phyloP scores from a whole-genome alignment of 2,329 filamentous ascomycete species.

The Plectosphaerella sp. region DNA sequence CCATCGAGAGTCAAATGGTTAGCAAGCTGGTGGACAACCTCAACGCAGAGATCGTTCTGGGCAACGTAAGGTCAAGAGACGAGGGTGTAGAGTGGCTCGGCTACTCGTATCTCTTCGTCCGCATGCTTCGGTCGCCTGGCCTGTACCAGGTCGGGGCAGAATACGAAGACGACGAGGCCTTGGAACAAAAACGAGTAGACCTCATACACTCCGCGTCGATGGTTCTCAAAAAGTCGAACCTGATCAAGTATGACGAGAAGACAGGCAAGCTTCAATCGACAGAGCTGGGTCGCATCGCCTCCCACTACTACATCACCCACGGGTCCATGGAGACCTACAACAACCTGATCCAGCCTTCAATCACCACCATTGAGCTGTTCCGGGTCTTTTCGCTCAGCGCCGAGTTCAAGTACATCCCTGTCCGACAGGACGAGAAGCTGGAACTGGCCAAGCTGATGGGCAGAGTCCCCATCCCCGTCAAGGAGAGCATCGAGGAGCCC shows the following conservation, averaged over 20 bases:
- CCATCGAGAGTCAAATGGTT: conserved; percentile 94
- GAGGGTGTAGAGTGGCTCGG: conserved; percentile 99
- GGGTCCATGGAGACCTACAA: conserved; percentile 98
- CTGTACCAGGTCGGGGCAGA: conserved; percentile 94
- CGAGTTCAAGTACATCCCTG: conserved; percentile 98
- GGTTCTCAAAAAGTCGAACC: conserved; percentile 78
- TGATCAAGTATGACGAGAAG: conserved; percentile 95
- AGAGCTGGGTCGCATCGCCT: conserved; percentile 91
- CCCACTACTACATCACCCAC: conserved; percentile 97
- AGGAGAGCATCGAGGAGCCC: conserved; percentile 94
- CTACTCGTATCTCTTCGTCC: conserved; percentile 96
- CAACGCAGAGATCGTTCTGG: conserved; percentile 92
- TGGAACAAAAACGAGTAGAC: conserved; percentile 98
- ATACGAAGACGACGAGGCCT: conserved; percentile 84
- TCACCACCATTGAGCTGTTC: conserved; percentile 93
- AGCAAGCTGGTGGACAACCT: conserved; percentile 92
- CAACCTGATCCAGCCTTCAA: conserved; percentile 86
- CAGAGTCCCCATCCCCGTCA: conserved; percentile 90
- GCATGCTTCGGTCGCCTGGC: conserved; percentile 93
- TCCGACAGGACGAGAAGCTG: conserved; percentile 94
- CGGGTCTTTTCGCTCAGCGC: conserved; percentile 92
- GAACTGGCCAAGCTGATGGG: conserved; percentile 89
- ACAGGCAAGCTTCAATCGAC: conserved; percentile 84
- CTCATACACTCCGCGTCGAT: conserved; percentile 89
- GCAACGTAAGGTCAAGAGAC: conserved; percentile 85